phyloP scores from a whole-genome alignment of 2,329 filamentous ascomycete species.

The Gliomastix tumulicola region DNA sequence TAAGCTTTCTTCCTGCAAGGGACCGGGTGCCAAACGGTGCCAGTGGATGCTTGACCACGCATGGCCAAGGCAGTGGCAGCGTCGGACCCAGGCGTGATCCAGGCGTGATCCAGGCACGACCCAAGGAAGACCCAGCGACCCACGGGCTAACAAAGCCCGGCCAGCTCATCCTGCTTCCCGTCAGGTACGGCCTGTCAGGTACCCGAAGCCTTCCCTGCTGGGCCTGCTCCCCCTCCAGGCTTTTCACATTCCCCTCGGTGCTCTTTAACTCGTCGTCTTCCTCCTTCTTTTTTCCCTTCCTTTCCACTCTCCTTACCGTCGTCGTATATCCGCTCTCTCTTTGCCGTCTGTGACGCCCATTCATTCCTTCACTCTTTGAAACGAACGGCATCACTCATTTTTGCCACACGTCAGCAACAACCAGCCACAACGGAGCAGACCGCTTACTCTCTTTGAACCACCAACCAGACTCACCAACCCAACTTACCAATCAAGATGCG shows the following conservation, averaged over 20 bases:
- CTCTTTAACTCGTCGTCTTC: not conserved
- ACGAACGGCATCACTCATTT: not conserved
- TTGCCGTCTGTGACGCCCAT: not conserved
- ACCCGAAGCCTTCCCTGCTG: too few relatives aligned
- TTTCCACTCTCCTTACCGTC: too few relatives aligned
- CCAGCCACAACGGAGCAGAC: not conserved
- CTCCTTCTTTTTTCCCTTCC: slow-evolving; percentile 1
- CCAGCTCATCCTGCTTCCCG: not conserved
- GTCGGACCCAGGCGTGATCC: too few relatives aligned
- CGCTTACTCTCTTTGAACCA: not conserved
- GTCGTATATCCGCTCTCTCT: not conserved
- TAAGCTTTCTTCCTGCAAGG: too few relatives aligned
- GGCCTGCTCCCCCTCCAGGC: not conserved
- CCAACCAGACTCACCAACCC: not conserved
- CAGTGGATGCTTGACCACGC: too few relatives aligned
- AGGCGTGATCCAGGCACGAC: too few relatives aligned
- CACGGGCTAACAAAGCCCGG: too few relatives aligned
- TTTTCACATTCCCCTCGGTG: not conserved
- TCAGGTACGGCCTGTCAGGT: too few relatives aligned
- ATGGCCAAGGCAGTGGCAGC: too few relatives aligned
- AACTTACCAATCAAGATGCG: slow-evolving; percentile 29
- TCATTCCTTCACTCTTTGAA: not conserved
- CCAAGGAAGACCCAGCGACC: too few relatives aligned
- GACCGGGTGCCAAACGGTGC: too few relatives aligned
- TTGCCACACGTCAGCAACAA: not conserved